Base-by-base conservation (phyloP, 179 eudicot genomes). In the Patellifolia procumbens region DNA sequence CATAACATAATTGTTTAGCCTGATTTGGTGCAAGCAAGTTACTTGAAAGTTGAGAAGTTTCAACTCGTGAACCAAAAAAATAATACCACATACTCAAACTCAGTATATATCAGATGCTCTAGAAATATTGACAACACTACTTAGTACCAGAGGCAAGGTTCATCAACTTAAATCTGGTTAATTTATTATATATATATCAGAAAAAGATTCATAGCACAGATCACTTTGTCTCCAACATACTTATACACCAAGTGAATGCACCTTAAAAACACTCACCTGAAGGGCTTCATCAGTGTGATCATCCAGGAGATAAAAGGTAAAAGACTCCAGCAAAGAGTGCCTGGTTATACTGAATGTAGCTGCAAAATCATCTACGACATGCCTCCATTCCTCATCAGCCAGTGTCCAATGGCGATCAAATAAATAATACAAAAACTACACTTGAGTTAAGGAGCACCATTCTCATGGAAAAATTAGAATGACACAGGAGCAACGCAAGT, bases 221-320 rank as follows among this genome's bases (percentile, higher is more conserved):
- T 55, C 37, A 37, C 2, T 16, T 17, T 19, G 19, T 39, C 69
- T 42, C 22, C 51, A 62, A 67, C 70, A 65, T 39, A 64, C 34
- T 58, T 29, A 34, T 46, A 58, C 29, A 66, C 26, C 28, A 65
- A 67, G 24, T 67, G 32, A 26, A 37, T 29, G 32, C 28, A 17
- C 70, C 51, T 68, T 48, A 56, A 71, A 29, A n/a, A 58, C 66
- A 77, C 55, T 78, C 77, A 95, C 99, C 98, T 95, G 82, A 62
- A 95, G 86, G 79, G 99, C 91, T 73, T 88, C 91, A 59, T 90
- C 94, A 12, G 88, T 83, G 72, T 89, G 86, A 83, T 93, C 97
- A 85, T 93, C 99, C 81, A 95, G 80, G 74, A 95, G 97, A 82
- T 90, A 95, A 70, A 91, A 95, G 51, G 88, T 84, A 81, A 95